These are phyloP conservation scores for Ogataea pilisensis DNA, from an alignment of 805 yeast genomes.

Conservation along the genomic window DNA sequence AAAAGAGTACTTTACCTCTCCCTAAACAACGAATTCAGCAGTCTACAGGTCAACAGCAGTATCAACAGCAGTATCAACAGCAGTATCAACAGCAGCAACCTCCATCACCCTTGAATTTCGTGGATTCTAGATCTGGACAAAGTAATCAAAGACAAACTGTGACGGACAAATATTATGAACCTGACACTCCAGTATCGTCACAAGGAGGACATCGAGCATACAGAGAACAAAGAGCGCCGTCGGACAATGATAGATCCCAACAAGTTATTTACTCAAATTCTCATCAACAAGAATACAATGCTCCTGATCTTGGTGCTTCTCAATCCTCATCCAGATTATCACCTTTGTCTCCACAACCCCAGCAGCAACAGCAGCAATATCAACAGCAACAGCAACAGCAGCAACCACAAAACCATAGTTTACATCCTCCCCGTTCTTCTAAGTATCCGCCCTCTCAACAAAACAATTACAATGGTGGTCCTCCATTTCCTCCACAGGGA, in stretches of 20 bases:
- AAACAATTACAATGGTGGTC: background rate
- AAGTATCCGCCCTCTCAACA: background rate
- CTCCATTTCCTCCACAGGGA: slow-evolving; percentile 2
- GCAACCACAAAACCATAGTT: background rate
- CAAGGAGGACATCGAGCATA: too few relatives aligned
- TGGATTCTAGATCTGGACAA: too few relatives aligned
- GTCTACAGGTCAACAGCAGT: background rate
- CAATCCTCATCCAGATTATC: background rate
- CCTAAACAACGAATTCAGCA: slow-evolving; percentile 20
- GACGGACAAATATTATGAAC: too few relatives aligned
- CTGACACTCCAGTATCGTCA: too few relatives aligned
- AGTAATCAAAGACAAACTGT: too few relatives aligned
- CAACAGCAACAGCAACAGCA: slow-evolving; percentile 4
- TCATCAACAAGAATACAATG: background rate
- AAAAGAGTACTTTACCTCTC: slow-evolving; percentile 1
- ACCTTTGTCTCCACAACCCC: slow-evolving; percentile 1
- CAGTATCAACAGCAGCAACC: background rate
- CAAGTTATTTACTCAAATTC: slow-evolving; percentile 7
- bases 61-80: background rate
- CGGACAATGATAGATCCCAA: slow-evolving; percentile 23
- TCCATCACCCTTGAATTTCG: background rate
- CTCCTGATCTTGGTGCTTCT: background rate
- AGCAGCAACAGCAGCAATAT: slow-evolving; percentile 4
- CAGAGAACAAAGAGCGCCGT: slow-evolving; percentile 27
- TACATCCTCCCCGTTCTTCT: background rate